Evolutionary conservation across 2,329 filamentous ascomycete species (phyloP).

Genomic region (Stemphylium lycopersici): DNA sequence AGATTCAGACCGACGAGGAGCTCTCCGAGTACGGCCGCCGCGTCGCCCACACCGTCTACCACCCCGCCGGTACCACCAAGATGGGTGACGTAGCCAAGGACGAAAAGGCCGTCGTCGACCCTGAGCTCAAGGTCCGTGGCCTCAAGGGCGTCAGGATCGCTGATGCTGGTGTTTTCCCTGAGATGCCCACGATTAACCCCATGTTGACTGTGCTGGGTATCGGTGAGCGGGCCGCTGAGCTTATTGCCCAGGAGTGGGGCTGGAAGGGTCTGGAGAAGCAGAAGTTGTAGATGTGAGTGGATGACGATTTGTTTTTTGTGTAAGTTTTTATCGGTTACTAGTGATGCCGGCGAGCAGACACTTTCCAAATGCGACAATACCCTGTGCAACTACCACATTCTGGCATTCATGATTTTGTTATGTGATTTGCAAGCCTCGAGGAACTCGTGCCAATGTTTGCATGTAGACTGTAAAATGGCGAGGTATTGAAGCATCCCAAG

Average conservation of each 20-base stretch:
- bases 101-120: constrained; percentile 78
- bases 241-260: constrained; percentile 76
- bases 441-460: background rate
- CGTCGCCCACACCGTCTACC: constrained; percentile 87
- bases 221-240: constrained; percentile 82
- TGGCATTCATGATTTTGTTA: background rate
- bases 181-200: constrained; percentile 85
- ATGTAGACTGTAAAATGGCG: background rate
- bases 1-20: constrained; percentile 76
- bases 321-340: background rate
- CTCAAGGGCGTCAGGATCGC: constrained; percentile 78
- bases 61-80: constrained; percentile 87
- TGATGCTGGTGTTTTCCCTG: constrained; percentile 86
- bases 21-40: constrained; percentile 81
- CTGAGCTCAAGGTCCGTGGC: constrained; percentile 72
- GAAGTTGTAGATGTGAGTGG: constrained; percentile 53
- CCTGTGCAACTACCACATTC: background rate
- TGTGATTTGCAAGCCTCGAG: background rate
- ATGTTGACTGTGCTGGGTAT: constrained; percentile 88
- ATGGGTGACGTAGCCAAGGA: constrained; percentile 79
- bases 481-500: background rate
- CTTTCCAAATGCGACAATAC: background rate
- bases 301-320: background rate
- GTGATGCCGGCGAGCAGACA: background rate
- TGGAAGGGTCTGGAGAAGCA: constrained; percentile 65